A percentile compares a stretch with the other conserved stretches of the same genome.
Conservation (phyloP, 352 stramenopile species). For the Sclerospora graminicola region DNA sequence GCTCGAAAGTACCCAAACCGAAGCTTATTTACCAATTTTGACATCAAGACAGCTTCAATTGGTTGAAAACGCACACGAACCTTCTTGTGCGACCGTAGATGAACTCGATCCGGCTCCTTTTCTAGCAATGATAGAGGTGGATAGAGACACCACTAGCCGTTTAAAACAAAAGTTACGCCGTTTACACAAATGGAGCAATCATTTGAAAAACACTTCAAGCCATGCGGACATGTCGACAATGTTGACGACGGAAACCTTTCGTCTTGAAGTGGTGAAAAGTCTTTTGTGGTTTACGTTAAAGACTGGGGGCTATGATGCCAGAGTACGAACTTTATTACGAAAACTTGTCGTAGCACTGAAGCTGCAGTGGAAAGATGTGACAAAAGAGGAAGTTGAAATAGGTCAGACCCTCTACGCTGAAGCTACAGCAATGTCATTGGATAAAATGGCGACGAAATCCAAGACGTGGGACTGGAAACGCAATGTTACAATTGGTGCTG, state of each 20-base stretch:
- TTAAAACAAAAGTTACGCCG: slow-evolving; percentile 23
- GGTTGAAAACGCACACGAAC: slow-evolving; percentile 12
- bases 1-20: slow-evolving; percentile 38
- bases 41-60: slow-evolving; percentile 20
- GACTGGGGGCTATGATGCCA: slow-evolving; percentile 64
- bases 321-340: slow-evolving; percentile 45
- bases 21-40: slow-evolving; percentile 69
- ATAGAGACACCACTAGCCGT: slow-evolving; percentile 3
- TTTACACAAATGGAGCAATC: slow-evolving; percentile 11
- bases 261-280: slow-evolving; percentile 47
- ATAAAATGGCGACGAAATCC: slow-evolving; percentile 43
- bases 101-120: slow-evolving; percentile 55
- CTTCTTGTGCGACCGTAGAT: slow-evolving; percentile 2
- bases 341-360: slow-evolving; percentile 35
- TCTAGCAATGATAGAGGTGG: slow-evolving; percentile 37
- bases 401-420: slow-evolving; percentile 62
- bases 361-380: slow-evolving; percentile 53
- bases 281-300: slow-evolving; percentile 77
- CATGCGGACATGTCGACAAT: slow-evolving; percentile 5
- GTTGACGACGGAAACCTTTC: slow-evolving; percentile 27
- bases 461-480: slow-evolving; percentile 75
- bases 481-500: slow-evolving; percentile 58
- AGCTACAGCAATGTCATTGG: slow-evolving; percentile 57
- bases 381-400: slow-evolving; percentile 53
- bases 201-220: neutral